Conservation (phyloP, 768 basidiomycete genomes). For the Lepiota venenata region DNA sequence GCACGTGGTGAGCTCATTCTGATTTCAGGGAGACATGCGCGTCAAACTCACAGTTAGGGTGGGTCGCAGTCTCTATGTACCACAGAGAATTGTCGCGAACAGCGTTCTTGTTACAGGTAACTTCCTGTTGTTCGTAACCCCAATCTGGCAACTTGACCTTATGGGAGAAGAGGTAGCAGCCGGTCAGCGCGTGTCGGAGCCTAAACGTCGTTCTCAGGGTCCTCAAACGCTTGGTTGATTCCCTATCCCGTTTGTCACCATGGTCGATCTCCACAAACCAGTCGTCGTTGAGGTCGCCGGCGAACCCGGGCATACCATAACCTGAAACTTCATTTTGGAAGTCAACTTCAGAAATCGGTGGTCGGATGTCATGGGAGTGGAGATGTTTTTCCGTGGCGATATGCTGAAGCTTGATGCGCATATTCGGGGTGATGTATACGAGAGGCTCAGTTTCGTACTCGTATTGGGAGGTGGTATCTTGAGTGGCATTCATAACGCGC, state of each 20-base stretch:
- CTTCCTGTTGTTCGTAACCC: conserved; percentile 98
- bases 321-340: conserved; percentile 98
- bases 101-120: conserved; percentile 99
- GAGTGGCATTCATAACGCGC: conserved; percentile 77
- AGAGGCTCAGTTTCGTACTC: conserved; percentile 52
- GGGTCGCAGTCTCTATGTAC: conserved; percentile 86
- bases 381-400: conserved; percentile 77
- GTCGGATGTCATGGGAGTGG: conserved; percentile 93
- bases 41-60: conserved; percentile 59
- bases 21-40: neutral
- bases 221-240: conserved; percentile 67
- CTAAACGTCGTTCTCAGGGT: conserved; percentile 83
- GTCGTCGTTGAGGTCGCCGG: conserved; percentile 91
- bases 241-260: conserved; percentile 58
- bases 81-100: conserved; percentile 86
- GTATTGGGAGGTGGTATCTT: conserved; percentile 30
- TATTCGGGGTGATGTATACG: conserved; percentile 59
- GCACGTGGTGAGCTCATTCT: neutral
- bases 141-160: conserved; percentile 97
- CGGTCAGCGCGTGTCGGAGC: conserved; percentile 79
- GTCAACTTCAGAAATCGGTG: conserved; percentile 95
- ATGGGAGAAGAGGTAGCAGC: conserved; percentile 97
- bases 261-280: conserved; percentile 85
- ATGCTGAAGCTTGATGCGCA: conserved; percentile 81
- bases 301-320: conserved; percentile 85